Base-by-base conservation (phyloP, 75 land plant species). In the Sequoiadendron giganteum region DNA sequence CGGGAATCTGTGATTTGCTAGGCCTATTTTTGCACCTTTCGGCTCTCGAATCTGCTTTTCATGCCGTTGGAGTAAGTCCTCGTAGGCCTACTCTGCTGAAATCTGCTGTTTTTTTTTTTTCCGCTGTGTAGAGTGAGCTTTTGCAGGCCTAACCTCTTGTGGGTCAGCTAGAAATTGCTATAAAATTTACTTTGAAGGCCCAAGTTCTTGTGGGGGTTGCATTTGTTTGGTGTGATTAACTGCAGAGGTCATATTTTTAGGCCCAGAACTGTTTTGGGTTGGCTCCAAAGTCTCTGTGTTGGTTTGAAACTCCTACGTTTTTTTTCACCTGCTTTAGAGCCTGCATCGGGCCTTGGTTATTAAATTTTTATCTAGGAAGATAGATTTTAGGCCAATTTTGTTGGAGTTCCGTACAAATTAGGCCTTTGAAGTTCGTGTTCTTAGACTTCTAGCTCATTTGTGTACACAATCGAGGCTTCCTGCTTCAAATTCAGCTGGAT, bases 1-100 rank as follows among this genome's bases (percentile, higher is more conserved):
- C 49, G 28, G 84, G 84, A 82, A 45, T 82, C 52, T 82, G n/a
- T n/a, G 84, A n/a, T 16, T 82, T 82, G 47, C 84, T 82, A 47
- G 84, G 84, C 52, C 52, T 82, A 54, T 45, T 28, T 45, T 82
- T 82, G 47, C 54, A 82, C 48, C 48, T 28, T n/a, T 82, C 84
- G 52, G 84, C 84, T 82, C 32, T 47, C 25, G 48, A 82, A 45
- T 47, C 30, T 45, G 49, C 47, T 45, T 82, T 82, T 82, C 47
- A 45, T 45, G 32, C 48, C 11, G 49, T 2, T 5, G 30, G 32
- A 82, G 84, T 82, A 82, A 82, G 84, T 82, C 48, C 28, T 82
- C 84, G 40, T 42, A 42, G 82, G 47, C 82, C 43, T 79, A 21
- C 21, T 79, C 82, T 42, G 45, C 43, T 82, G 84, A 82, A 45